A percentile compares a stretch with the other conserved stretches of the same genome.
phyloP scores from a whole-genome alignment of 352 stramenopile species.

The Phytophthora litchii region DNA sequence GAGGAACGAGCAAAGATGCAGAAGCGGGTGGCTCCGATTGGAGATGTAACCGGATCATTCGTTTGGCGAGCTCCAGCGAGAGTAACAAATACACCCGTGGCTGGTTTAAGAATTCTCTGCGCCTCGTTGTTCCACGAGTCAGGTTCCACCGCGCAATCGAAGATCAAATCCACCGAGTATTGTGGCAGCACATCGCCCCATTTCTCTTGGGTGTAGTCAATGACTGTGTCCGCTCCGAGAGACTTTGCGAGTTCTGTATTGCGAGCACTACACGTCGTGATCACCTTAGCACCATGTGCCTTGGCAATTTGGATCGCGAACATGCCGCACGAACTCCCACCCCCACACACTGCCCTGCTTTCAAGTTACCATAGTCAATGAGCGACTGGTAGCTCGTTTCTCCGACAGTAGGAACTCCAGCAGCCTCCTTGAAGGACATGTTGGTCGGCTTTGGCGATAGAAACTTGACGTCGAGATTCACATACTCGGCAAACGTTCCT shows the following conservation, averaged over 20 bases:
- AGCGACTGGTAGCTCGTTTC: background rate
- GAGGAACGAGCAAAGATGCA: background rate
- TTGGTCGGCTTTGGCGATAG: background rate
- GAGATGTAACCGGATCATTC: background rate
- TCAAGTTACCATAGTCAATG: background rate
- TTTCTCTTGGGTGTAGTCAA: background rate
- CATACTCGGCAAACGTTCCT: background rate
- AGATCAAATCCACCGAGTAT: background rate
- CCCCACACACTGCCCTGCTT: background rate
- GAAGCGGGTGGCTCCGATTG: background rate
- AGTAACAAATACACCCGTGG: background rate
- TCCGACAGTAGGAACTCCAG: background rate
- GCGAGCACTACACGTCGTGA: background rate
- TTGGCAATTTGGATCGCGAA: background rate
- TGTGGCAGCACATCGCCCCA: background rate
- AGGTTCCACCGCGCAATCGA: background rate
- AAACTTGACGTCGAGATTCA: background rate
- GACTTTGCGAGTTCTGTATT: background rate
- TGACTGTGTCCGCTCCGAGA: background rate
- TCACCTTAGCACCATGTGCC: background rate
- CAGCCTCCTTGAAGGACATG: background rate
- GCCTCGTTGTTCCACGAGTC: background rate
- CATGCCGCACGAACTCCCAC: background rate
- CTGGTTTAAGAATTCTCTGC: background rate
- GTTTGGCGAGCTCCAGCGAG: background rate